Percentiles rank a stretch among this genome's conserved stretches.
These are phyloP conservation scores for Ustilago tritici DNA, from an alignment of 1,284 basidiomycete genomes.

Conservation along the genomic window DNA sequence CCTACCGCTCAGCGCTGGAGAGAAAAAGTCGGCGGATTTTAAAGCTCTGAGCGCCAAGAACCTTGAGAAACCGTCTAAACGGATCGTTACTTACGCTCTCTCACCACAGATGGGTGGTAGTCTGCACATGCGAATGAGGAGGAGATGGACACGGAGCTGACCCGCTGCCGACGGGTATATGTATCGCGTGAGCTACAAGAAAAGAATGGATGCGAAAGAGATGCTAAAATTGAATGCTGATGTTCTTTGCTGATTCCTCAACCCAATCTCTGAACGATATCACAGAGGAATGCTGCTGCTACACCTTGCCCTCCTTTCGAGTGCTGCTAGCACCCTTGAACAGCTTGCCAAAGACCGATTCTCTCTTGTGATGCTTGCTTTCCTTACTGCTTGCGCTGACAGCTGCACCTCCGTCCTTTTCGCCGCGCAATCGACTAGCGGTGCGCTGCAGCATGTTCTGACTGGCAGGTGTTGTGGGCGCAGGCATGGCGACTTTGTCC, in stretches of 20 bases:
- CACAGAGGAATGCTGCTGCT: background rate
- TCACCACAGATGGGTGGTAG: background rate
- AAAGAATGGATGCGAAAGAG: background rate
- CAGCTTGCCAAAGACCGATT: conserved; percentile 48
- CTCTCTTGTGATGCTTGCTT: conserved; percentile 22
- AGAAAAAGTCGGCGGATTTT: conserved; percentile 4
- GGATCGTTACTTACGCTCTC: background rate
- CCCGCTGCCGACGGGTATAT: conserved; percentile 11
- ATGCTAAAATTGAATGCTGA: background rate
- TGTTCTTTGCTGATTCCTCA: background rate
- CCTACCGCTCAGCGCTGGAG: background rate
- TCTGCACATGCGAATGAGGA: background rate
- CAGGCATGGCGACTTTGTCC: background rate
- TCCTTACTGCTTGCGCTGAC: background rate
- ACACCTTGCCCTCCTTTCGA: conserved; percentile 42
- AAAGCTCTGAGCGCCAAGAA: background rate
- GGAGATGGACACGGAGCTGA: background rate
- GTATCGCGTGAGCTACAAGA: background rate
- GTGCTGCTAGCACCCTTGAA: conserved; percentile 29
- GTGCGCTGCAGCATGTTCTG: conserved; percentile 41
- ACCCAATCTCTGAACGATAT: background rate
- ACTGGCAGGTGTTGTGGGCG: background rate
- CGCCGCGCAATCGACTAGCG: conserved; percentile 23
- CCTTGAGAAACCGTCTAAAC: background rate
- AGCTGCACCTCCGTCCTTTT: background rate